Evolutionary conservation across 306 rosid genomes (phyloP).

Genomic region (Acacia acuminata): DNA sequence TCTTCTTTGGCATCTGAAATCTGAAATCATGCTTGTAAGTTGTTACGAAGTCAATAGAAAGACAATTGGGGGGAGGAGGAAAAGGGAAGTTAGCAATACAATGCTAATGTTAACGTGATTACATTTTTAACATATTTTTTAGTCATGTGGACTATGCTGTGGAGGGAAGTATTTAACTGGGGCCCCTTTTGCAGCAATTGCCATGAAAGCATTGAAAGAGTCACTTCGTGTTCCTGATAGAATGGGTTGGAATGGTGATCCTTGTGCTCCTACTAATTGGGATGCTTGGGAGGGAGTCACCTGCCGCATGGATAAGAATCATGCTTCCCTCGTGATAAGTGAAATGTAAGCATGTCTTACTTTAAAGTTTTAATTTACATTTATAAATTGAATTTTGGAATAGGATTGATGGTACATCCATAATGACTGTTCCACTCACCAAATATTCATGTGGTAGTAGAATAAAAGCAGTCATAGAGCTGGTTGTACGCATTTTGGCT

Average conservation of each 20-base stretch:
- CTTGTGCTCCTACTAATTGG: slow-evolving; percentile 95
- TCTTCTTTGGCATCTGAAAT: slow-evolving; percentile 23
- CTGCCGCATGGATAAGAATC: slow-evolving; percentile 64
- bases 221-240: slow-evolving; percentile 84
- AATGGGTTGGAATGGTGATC: slow-evolving; percentile 99
- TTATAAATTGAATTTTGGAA: slow-evolving; percentile 22
- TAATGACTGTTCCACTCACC: slow-evolving; percentile 11
- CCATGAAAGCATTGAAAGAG: slow-evolving; percentile 88
- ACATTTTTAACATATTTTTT: neutral
- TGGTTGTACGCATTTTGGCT: slow-evolving; percentile 12
- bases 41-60: slow-evolving; percentile 15
- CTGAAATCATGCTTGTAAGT: neutral
- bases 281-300: slow-evolving; percentile 99
- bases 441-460: slow-evolving; percentile 7
- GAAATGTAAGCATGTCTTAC: slow-evolving; percentile 66
- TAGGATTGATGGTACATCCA: slow-evolving; percentile 3
- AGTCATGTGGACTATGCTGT: neutral
- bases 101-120: slow-evolving; percentile 21
- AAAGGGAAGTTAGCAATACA: slow-evolving; percentile 9
- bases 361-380: slow-evolving; percentile 18
- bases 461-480: slow-evolving; percentile 26
- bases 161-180: slow-evolving; percentile 4
- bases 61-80: neutral
- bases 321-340: slow-evolving; percentile 64
- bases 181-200: slow-evolving; percentile 50